A percentile compares a stretch with the other conserved stretches of the same genome.
Conservation (phyloP, 768 basidiomycete species). For the Clathrus columnatus region DNA sequence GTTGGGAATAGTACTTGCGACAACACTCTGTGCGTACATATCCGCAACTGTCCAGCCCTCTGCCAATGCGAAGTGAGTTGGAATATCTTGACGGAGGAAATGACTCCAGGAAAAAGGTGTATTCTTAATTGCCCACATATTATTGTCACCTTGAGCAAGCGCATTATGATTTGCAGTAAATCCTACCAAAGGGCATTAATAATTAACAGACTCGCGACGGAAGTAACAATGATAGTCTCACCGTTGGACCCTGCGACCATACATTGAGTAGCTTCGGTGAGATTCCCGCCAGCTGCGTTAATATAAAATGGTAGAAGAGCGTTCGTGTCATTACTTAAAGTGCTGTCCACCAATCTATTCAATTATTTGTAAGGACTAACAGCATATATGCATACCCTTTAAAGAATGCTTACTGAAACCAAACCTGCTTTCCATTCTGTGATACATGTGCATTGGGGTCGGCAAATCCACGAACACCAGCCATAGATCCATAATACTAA, state of each 20-base stretch:
- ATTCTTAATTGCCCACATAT: constrained; percentile 12
- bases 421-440: constrained; percentile 5
- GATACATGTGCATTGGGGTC: constrained; percentile 12
- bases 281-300: constrained; percentile 7
- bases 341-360: not conserved
- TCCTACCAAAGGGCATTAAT: too few relatives aligned
- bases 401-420: constrained; percentile 5
- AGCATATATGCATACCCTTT: not conserved
- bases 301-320: constrained; percentile 9
- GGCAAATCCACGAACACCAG: constrained; percentile 13
- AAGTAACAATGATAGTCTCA: too few relatives aligned
- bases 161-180: constrained; percentile 8
- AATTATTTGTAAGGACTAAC: too few relatives aligned
- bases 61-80: constrained; percentile 9
- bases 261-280: constrained; percentile 7
- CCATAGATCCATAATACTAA: constrained; percentile 11
- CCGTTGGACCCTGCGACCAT: constrained; percentile 11
- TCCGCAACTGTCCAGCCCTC: constrained; percentile 13
- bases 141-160: constrained; percentile 7
- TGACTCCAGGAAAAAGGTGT: constrained; percentile 7
- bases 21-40: constrained; percentile 12
- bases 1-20: constrained; percentile 9
- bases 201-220: too few relatives aligned
- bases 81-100: constrained; percentile 10
- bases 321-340: constrained; percentile 3